These are phyloP conservation scores for Rhododendron kiyosumense DNA, from an alignment of 148 eudicot species.

Conservation along the genomic window DNA sequence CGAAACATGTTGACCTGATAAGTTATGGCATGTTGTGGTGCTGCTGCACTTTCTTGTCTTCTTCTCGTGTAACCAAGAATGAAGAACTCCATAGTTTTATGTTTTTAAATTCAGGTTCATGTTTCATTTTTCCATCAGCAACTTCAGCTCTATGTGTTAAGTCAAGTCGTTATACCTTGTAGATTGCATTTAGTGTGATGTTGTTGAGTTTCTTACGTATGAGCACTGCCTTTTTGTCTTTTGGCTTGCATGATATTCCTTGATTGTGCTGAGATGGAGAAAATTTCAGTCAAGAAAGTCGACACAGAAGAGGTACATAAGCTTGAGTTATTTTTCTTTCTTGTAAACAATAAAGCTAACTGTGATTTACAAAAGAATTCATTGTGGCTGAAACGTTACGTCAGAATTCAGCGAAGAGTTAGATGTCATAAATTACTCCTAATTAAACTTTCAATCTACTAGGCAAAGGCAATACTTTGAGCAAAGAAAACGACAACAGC, in stretches of 20 bases:
- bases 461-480: constrained; percentile 93
- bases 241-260: constrained; percentile 20
- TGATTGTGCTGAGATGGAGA: constrained; percentile 26
- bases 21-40: neutral
- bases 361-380: neutral
- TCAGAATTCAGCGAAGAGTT: neutral
- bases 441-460: neutral
- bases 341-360: neutral
- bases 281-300: constrained; percentile 70
- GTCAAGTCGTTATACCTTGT: neutral
- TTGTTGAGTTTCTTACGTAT: neutral
- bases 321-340: neutral
- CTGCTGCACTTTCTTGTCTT: neutral
- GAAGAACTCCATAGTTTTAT: neutral
- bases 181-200: neutral
- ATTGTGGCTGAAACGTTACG: neutral
- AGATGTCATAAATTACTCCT: neutral
- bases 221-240: neutral
- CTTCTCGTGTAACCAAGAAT: neutral
- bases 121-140: neutral
- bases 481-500: constrained; percentile 74
- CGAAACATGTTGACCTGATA: neutral
- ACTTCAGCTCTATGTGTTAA: neutral
- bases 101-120: neutral
- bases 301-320: constrained; percentile 66